Evolutionary conservation across 257 asterid species (phyloP).

Genomic region (Salvia rosmarinus): DNA sequence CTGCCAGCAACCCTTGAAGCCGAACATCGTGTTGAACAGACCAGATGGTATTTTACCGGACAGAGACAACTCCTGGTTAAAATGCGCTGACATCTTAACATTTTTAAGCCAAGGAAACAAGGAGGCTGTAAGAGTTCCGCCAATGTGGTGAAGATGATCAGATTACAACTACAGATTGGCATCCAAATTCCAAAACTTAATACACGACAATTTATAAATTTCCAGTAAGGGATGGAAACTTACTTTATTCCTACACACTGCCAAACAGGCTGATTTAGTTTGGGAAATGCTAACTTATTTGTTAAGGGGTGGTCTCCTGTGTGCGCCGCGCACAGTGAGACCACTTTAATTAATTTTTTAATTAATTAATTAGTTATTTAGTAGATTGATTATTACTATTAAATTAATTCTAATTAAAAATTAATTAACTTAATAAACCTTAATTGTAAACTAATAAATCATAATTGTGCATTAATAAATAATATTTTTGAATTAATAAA

Average conservation of each 20-base stretch:
- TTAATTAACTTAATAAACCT: too few relatives aligned
- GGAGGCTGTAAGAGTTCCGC: background rate
- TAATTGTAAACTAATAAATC: too few relatives aligned
- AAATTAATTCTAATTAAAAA: too few relatives aligned
- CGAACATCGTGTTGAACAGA: constrained; percentile 77
- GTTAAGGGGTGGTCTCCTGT: too few relatives aligned
- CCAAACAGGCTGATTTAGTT: background rate
- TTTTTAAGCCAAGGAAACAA: constrained; percentile 26
- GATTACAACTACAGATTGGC: background rate
- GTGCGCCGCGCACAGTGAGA: too few relatives aligned
- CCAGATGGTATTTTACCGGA: constrained; percentile 95
- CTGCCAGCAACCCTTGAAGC: constrained; percentile 92
- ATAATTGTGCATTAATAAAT: too few relatives aligned
- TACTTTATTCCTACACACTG: background rate
- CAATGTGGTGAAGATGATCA: background rate
- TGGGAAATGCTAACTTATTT: background rate
- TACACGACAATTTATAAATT: background rate
- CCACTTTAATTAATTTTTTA: too few relatives aligned
- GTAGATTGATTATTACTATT: too few relatives aligned
- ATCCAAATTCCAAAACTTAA: background rate
- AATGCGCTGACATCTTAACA: constrained; percentile 83
- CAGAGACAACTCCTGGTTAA: constrained; percentile 76
- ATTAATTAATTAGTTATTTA: too few relatives aligned
- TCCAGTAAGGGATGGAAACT: background rate
- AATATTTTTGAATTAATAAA: too few relatives aligned